Base-by-base conservation (phyloP, 2,329 filamentous ascomycete species). In the Metarhizium album region DNA sequence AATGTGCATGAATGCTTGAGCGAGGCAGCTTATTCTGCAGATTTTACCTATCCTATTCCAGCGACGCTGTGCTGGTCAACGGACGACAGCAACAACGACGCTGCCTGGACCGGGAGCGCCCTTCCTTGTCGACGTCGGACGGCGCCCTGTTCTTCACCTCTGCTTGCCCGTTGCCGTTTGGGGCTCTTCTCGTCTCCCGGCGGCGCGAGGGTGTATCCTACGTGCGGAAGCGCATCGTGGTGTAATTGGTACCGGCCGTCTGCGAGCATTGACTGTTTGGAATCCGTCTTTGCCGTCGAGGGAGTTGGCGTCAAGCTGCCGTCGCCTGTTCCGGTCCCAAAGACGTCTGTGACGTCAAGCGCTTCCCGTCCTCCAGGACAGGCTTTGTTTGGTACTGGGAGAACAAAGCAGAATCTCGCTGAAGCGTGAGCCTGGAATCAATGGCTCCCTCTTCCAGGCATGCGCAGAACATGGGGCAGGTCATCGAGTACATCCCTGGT, bases 401-500 rank as follows among this genome's bases (percentile, higher is more conserved):
- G 20, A 23, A 43, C 4, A 24, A 40, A 6, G 27, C 27, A 29
- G 27, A 2, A 29, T 16, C 23, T 23, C 50, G 13, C 40, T 33
- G 46, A 27, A 45, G 53, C 50, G 52, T 56, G 59, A 59, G 59
- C 59, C 58, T 62, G 57, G 58, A 55, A 61, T 24, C 60, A 60
- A 80, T 79, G 76, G 71, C 73, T 57, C 74, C 75, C 68, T 73
- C 75, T 57, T 70, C 66, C 58, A 64, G 66, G 66, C 69, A 66
- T 64, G 62, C 65, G 63, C 78, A 66, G 47, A 86, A 82, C 69
- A 80, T 87, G 72, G 90, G 88, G 55, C 88, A 95, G 73, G 83
- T 95, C 61, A 90, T 96, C 65, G 90, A 96, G 74, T 96, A 95
- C 70, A 95, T 96, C 62, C 87, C 90, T 74, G 87, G 90, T 95